Conservation (phyloP, 2,329 filamentous ascomycete species). For the Berkeleyomyces rouxiae region DNA sequence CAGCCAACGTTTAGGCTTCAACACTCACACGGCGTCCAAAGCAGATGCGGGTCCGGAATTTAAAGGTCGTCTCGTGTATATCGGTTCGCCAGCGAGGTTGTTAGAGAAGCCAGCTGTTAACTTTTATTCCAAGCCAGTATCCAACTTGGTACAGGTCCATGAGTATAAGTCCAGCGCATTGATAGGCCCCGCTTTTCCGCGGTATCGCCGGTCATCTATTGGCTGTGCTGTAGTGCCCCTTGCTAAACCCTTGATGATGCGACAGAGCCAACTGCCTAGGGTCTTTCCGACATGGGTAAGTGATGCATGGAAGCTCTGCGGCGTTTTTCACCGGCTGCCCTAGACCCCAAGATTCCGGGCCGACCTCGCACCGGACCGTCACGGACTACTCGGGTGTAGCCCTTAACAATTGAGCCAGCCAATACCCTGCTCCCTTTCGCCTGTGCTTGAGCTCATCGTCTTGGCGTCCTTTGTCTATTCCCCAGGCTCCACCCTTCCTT, state of each 20-base stretch:
- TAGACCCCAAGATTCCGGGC: not conserved
- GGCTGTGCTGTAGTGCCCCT: not conserved
- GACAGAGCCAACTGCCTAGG: not conserved
- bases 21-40: not conserved
- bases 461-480: conserved; percentile 1
- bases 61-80: not conserved
- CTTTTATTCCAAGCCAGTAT: not conserved
- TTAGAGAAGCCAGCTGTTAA: conserved; percentile 13
- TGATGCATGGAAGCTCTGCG: not conserved
- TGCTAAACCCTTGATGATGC: not conserved
- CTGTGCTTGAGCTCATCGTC: not conserved
- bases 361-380: too few species aligned
- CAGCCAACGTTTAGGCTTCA: not conserved
- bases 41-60: not conserved
- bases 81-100: not conserved
- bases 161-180: not conserved
- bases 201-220: not conserved
- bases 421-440: not conserved
- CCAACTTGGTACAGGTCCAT: not conserved
- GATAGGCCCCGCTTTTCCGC: not conserved
- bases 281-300: not conserved
- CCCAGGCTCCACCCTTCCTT: conserved; percentile 1
- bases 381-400: too few species aligned
- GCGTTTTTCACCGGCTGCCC: not conserved
- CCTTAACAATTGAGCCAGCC: too few species aligned